A percentile compares a stretch with the other conserved stretches of the same genome.
Conservation (phyloP, 148 eudicot species). For the Rhododendron simsii region DNA sequence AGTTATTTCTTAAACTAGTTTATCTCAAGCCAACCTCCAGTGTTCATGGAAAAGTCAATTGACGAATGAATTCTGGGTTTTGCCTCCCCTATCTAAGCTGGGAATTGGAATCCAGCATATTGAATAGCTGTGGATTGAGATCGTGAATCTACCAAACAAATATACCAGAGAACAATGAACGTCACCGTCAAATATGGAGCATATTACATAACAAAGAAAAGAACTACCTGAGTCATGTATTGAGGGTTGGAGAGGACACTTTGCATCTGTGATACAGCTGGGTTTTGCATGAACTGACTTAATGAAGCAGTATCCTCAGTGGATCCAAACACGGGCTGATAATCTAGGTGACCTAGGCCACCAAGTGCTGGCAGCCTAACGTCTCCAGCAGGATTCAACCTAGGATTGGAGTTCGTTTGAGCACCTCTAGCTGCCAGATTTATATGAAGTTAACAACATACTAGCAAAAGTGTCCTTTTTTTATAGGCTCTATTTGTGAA, state of each 20-base stretch:
- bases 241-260: constrained; percentile 37
- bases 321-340: constrained; percentile 18
- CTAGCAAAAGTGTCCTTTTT: neutral
- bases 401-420: constrained; percentile 19
- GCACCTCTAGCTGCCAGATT: constrained; percentile 20
- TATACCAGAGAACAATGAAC: neutral
- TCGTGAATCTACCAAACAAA: constrained; percentile 15
- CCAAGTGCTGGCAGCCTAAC: constrained; percentile 24
- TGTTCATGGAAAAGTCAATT: too few relatives aligned
- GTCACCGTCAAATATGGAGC: neutral
- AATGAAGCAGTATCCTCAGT: constrained; percentile 27
- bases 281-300: constrained; percentile 36
- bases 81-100: constrained; percentile 40
- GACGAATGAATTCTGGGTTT: constrained; percentile 30
- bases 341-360: constrained; percentile 17
- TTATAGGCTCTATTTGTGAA: neutral
- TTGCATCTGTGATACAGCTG: constrained; percentile 36
- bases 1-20: too few relatives aligned
- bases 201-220: neutral
- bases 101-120: constrained; percentile 32
- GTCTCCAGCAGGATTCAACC: constrained; percentile 22
- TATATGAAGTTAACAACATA: neutral
- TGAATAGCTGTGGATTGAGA: constrained; percentile 25
- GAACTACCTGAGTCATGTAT: constrained; percentile 31
- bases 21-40: too few relatives aligned